Base-by-base conservation (phyloP, 2,329 filamentous ascomycete species). In the Gyromitra esculenta region DNA sequence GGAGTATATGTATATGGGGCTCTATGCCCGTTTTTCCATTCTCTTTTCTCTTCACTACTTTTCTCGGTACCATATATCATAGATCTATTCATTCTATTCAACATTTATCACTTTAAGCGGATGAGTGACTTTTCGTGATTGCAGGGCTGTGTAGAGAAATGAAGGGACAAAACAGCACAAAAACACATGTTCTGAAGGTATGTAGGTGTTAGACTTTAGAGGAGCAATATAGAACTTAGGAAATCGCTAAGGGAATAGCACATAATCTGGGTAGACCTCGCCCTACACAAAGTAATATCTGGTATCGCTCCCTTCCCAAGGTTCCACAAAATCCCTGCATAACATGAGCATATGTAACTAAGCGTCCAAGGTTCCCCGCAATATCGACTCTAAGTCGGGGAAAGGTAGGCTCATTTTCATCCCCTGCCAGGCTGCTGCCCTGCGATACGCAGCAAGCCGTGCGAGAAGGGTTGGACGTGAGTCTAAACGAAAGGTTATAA, bases 91-190 rank as follows among this genome's bases (percentile, higher is more conserved):
- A 21, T 21, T 21, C 18, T 21, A 21, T 21, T 21, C 18, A 21
- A 21, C 18, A 21, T 21, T 21, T 60, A 39, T 13, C n/a, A 25
- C n/a, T 15, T 39, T 43, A 43, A 18, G 50, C 15, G 25, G 7
- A 45, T 57, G 64, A 35, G 64, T 56, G 64, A 56, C 21, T 35
- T 56, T 25, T 57, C 18, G 13, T 56, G 64, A 56, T 67, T 31
- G 5, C 9, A 21, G 31, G 8, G 57, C 7, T 11, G 21, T 6
- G 25, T 37, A 21, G 37, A 8, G 7, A 13, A 37, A 65, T 9
- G 25, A n/a, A 31, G 3, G 62, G 35, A 54, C 11, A 54, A 31
- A 54, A 13, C 21, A 9, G 21, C 54, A 37, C 31, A 37, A 37
- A 54, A 37, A 13, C 25, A 25, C 11, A 6, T 9, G 2, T 41